Conservation (phyloP, 2,329 filamentous ascomycete genomes). For the Aspergillus quadricinctus region DNA sequence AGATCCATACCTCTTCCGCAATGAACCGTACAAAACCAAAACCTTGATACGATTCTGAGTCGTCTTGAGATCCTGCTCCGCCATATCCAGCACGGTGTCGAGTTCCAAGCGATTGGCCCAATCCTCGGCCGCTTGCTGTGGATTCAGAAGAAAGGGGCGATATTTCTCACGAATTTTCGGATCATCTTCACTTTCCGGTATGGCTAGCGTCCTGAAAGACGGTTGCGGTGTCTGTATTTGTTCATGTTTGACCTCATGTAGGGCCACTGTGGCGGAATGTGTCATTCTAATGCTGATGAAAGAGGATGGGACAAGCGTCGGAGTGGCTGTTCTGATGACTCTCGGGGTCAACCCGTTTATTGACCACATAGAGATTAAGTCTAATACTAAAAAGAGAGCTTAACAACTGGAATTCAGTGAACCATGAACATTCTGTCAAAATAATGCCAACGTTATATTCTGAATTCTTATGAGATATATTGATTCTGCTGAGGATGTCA, state of each 20-base stretch:
- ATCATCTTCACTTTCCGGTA: conserved; percentile 47
- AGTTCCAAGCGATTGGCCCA: conserved; percentile 58
- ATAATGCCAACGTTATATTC: neutral
- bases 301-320: neutral
- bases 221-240: neutral
- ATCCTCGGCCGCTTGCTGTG: conserved; percentile 38
- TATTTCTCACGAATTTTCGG: conserved; percentile 44
- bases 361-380: neutral
- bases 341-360: neutral
- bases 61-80: conserved; percentile 42
- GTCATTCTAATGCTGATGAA: neutral
- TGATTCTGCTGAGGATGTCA: neutral
- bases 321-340: neutral
- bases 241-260: neutral
- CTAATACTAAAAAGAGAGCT: neutral
- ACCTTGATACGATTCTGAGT: conserved; percentile 48
- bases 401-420: neutral
- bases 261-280: neutral
- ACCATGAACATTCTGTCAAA: neutral
- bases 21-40: conserved; percentile 54
- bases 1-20: neutral
- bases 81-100: conserved; percentile 49
- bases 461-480: neutral
- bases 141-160: conserved; percentile 51
- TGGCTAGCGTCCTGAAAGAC: conserved; percentile 36